phyloP scores from a whole-genome alignment of 2,329 filamentous ascomycete species.

The Metarhizium robertsii region DNA sequence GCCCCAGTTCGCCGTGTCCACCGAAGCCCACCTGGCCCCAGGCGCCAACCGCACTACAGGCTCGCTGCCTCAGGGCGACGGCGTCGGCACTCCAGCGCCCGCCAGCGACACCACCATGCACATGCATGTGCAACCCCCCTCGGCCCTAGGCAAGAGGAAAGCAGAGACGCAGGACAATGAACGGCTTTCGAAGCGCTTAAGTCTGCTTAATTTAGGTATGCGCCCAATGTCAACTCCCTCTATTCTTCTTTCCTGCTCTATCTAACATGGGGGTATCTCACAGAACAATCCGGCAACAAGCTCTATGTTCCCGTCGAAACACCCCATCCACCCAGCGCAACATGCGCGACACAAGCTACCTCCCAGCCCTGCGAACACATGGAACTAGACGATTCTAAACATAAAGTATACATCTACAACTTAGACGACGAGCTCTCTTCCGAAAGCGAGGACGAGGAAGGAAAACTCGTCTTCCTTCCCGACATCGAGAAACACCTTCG shows the following conservation, averaged over 20 bases:
- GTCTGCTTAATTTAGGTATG: slow-evolving; percentile 72
- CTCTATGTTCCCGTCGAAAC: slow-evolving; percentile 58
- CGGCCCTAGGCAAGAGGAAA: slow-evolving; percentile 43
- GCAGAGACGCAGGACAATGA: slow-evolving; percentile 53
- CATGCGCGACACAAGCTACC: slow-evolving; percentile 4
- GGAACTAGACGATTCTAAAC: slow-evolving; percentile 76
- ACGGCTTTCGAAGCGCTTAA: slow-evolving; percentile 76
- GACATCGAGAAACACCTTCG: slow-evolving; percentile 77
- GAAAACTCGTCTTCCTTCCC: slow-evolving; percentile 67
- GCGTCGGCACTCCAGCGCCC: slow-evolving; percentile 6
- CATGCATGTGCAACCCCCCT: slow-evolving; percentile 8
- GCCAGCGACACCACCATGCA: slow-evolving; percentile 3
- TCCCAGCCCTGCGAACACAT: slow-evolving; percentile 49
- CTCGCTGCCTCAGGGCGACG: slow-evolving; percentile 1
- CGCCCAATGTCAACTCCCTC: slow-evolving; percentile 6
- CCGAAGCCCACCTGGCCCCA: background rate
- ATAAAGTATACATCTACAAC: slow-evolving; percentile 86
- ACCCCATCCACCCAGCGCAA: slow-evolving; percentile 16
- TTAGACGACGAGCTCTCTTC: slow-evolving; percentile 76
- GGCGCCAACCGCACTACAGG: background rate
- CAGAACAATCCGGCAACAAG: slow-evolving; percentile 54
- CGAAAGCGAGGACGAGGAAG: slow-evolving; percentile 34
- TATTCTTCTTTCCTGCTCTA: too few species aligned
- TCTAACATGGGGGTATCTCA: background rate
- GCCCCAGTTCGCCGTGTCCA: background rate